Conservation (phyloP, 768 basidiomycete genomes). For the Rhizopogon vulgaris region DNA sequence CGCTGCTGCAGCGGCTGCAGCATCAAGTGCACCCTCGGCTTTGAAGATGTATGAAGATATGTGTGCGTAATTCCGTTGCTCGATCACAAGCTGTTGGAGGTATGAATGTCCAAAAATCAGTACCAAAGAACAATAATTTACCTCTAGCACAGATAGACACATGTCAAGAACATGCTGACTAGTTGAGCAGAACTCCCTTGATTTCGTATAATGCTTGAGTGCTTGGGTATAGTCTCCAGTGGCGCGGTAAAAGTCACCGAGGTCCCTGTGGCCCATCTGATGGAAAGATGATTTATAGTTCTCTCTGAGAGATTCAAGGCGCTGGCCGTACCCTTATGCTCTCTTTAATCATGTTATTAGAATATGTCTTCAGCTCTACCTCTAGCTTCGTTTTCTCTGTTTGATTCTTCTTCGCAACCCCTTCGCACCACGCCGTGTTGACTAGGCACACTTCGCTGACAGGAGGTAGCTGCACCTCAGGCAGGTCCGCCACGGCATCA, state of each 20-base stretch:
- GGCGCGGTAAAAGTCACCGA: slow-evolving; percentile 72
- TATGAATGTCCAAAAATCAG: neutral
- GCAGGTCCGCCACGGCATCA: slow-evolving; percentile 33
- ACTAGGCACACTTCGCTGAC: slow-evolving; percentile 42
- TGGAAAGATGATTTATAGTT: neutral
- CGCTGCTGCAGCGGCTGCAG: slow-evolving; percentile 33
- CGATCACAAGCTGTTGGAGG: slow-evolving; percentile 62
- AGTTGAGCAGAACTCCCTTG: slow-evolving; percentile 88
- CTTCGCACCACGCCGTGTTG: slow-evolving; percentile 72
- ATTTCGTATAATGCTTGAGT: slow-evolving; percentile 82
- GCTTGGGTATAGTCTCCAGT: slow-evolving; percentile 67
- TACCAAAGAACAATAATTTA: slow-evolving; percentile 20
- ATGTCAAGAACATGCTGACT: slow-evolving; percentile 91
- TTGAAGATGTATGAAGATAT: slow-evolving; percentile 93
- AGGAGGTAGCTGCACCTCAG: slow-evolving; percentile 38
- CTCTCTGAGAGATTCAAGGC: neutral
- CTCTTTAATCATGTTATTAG: slow-evolving; percentile 98
- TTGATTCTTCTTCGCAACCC: slow-evolving; percentile 54
- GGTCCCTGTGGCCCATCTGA: slow-evolving; percentile 88
- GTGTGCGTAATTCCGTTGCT: slow-evolving; percentile 82
- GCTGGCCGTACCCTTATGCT: slow-evolving; percentile 71
- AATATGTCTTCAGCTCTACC: slow-evolving; percentile 91
- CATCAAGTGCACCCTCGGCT: slow-evolving; percentile 87
- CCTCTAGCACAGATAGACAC: slow-evolving; percentile 80
- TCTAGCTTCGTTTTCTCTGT: slow-evolving; percentile 82